Percentiles rank a stretch among this genome's conserved stretches.
These are phyloP conservation scores for Dothistroma pini DNA, from an alignment of 2,329 filamentous ascomycete genomes.

Conservation along the genomic window DNA sequence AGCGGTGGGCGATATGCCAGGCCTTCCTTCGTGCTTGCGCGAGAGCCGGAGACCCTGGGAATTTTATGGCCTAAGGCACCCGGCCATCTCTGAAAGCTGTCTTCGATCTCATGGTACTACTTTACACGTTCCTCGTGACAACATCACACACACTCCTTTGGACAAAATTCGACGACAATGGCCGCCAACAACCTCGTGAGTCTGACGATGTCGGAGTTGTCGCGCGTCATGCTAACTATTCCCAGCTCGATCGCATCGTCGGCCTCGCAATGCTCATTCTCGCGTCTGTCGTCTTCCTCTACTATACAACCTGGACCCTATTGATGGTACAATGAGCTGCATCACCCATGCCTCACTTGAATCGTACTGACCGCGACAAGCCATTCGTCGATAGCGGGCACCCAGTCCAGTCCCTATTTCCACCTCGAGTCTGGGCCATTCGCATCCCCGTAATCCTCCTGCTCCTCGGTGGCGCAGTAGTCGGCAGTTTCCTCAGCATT, in stretches of 20 bases:
- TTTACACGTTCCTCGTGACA: not conserved
- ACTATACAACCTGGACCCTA: constrained; percentile 97
- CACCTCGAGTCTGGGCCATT: constrained; percentile 96
- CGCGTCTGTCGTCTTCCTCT: constrained; percentile 71
- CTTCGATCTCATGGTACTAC: not conserved
- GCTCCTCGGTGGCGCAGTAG: constrained; percentile 84
- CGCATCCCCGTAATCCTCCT: constrained; percentile 97
- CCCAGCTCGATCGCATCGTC: constrained; percentile 83
- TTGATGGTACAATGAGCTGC: constrained; percentile 67
- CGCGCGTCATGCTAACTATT: constrained; percentile 1
- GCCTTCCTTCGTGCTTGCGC: not conserved
- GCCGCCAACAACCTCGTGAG: constrained; percentile 22
- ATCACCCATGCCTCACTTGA: not conserved
- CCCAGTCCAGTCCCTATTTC: constrained; percentile 90
- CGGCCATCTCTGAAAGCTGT: not conserved
- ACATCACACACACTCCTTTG: constrained; percentile 4
- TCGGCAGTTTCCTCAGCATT: constrained; percentile 90
- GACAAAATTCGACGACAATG: constrained; percentile 12
- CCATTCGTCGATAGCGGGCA: constrained; percentile 97
- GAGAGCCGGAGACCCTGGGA: not conserved
- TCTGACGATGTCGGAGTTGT: not conserved
- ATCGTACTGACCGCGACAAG: constrained; percentile 47
- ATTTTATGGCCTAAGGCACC: not conserved
- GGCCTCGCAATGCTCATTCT: constrained; percentile 72
- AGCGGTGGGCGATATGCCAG: not conserved